A percentile compares a stretch with the other conserved stretches of the same genome.
These are phyloP conservation scores for Talaromyces sp. DNA, from an alignment of 2,329 filamentous ascomycete genomes.

Conservation along the genomic window DNA sequence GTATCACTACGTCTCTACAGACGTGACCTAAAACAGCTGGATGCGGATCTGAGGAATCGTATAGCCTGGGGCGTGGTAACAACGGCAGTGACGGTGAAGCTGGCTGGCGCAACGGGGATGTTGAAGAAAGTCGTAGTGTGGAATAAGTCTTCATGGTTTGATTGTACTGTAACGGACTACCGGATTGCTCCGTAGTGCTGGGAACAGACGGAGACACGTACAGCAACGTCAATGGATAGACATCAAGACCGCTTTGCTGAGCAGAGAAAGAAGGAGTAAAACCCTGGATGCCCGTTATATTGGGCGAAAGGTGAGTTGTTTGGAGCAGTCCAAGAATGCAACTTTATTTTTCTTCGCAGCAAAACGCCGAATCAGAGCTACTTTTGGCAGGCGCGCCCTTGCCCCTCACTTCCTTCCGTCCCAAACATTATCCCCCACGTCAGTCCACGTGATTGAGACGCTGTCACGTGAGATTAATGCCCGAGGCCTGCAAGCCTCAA, in stretches of 20 bases:
- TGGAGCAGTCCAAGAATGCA: not conserved
- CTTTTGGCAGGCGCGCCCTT: slow-evolving; percentile 9
- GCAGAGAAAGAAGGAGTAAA: not conserved
- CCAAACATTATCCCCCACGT: slow-evolving; percentile 4
- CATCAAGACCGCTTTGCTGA: slow-evolving; percentile 10
- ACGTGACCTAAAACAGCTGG: slow-evolving; percentile 1
- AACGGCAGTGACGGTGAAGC: not conserved
- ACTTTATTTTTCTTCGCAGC: not conserved
- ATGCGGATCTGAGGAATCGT: not conserved
- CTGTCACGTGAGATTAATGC: not conserved
- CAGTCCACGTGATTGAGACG: not conserved
- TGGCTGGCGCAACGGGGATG: slow-evolving; percentile 13
- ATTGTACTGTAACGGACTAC: slow-evolving; percentile 15
- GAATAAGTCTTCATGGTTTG: slow-evolving; percentile 19
- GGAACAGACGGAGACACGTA: slow-evolving; percentile 10
- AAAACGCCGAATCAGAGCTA: not conserved
- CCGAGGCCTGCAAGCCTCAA: not conserved
- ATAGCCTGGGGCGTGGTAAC: not conserved
- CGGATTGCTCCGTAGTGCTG: slow-evolving; percentile 12
- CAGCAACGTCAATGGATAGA: slow-evolving; percentile 10
- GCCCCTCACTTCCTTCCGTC: slow-evolving; percentile 8
- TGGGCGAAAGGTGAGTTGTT: slow-evolving; percentile 1
- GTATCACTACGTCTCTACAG: slow-evolving; percentile 4
- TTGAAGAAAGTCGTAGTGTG: slow-evolving; percentile 4
- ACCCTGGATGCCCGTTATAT: slow-evolving; percentile 1